Conservation (phyloP, 805 yeast species). For the Lachancea mirantina region DNA sequence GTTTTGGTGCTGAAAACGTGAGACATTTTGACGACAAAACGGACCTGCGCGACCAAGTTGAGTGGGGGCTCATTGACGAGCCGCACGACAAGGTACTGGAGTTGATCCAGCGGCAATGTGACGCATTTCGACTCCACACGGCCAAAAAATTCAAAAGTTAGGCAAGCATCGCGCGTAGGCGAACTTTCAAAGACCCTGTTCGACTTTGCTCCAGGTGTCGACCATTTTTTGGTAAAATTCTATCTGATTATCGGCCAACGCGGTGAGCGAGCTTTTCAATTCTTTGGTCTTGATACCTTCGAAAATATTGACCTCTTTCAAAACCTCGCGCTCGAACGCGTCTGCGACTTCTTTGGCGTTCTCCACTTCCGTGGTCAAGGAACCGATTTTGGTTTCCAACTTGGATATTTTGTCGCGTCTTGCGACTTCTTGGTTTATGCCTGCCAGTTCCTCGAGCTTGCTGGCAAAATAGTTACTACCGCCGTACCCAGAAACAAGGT, state of each 20-base stretch:
- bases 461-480: conserved; percentile 46
- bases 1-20: conserved; percentile 16
- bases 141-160: conserved; percentile 12
- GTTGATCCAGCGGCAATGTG: conserved; percentile 10
- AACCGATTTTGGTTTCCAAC: conserved; percentile 42
- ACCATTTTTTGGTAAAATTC: conserved; percentile 62
- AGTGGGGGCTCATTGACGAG: conserved; percentile 24
- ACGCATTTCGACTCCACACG: conserved; percentile 7
- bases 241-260: conserved; percentile 71
- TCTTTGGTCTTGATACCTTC: conserved; percentile 76
- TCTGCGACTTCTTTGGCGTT: conserved; percentile 45
- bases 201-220: conserved; percentile 63
- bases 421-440: conserved; percentile 52
- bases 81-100: conserved; percentile 13
- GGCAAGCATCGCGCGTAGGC: conserved; percentile 5
- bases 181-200: conserved; percentile 27
- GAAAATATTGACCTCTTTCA: conserved; percentile 57
- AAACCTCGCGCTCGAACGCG: conserved; percentile 48
- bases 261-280: conserved; percentile 59
- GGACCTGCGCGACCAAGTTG: conserved; percentile 16
- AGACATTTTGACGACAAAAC: conserved; percentile 11
- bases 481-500: conserved; percentile 44
- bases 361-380: conserved; percentile 43
- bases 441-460: conserved; percentile 55
- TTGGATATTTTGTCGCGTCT: conserved; percentile 46